Base-by-base conservation (phyloP, 805 yeast species). In the Candida palmyrensis region DNA sequence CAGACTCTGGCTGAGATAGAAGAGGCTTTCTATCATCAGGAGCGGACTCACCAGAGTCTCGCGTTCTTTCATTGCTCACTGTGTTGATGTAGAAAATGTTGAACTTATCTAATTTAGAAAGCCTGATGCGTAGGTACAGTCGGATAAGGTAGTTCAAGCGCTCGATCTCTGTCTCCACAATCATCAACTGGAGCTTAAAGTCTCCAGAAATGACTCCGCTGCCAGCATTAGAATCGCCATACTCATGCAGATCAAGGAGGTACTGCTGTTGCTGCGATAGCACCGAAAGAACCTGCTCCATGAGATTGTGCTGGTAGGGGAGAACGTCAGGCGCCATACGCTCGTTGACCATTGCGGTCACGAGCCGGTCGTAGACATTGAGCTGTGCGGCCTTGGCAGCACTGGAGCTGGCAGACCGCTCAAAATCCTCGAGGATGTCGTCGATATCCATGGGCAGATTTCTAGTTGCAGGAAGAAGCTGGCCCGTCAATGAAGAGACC, bases 111-210 rank as follows among this genome's bases (percentile, higher is more conserved):
- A 92, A 74, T 56, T 84, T 89, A 39, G 65, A 60, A 36, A 88
- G 55, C 37, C 98, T 66, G 5, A 90, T 73, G 40, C 98, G 70
- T 21, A 89, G 63, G 53, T 87, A 90, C 10, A 86, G 72, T 32
- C 97, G 62, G n/a, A 89, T 66, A 22, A 90, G 57, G 52, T 81
- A 92, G 47, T 81, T 86, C 19, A 87, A 74, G 36, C 98, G 64
- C 47, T 92, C 97, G 16, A 92, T 70, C 45, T 92, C 97, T 10
- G 94, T 82, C 51, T 92, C 98, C 45, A 90, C 79, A 16, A 94
- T 75, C 63, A 92, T 75, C 29, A 89, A 64, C 37, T 84, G 81
- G 37, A 90, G 58, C 49, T 89, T 89, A 56, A 79, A 78, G 40
- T 81, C 85, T 12, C 57, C 47, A 8, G 49, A 41, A 2, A 59